Evolutionary conservation across 2,329 filamentous ascomycete species (phyloP), one percentile per base, ranked within the genome.

Genomic region (Penicillium sp.): DNA sequence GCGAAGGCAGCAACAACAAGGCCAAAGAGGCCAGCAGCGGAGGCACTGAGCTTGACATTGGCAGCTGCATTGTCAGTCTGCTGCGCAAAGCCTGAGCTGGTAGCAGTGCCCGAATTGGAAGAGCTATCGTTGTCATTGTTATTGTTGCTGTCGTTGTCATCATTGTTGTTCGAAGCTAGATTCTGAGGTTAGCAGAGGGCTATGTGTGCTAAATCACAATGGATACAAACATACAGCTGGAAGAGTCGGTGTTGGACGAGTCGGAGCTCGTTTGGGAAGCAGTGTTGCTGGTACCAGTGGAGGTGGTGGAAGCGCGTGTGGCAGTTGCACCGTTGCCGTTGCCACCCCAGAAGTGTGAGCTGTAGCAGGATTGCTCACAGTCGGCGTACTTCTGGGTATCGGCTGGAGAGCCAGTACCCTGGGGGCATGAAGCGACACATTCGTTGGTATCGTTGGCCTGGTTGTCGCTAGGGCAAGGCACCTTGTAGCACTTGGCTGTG

Each of bases 371-470:
- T 48, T 76, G 70, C 64, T 79, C 73, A 67, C 81, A 84, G 44
- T 72, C 58, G 56, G 74, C 72, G 61, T 78, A 83, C 55, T 69
- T 69, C 48, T 76, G 59, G 32, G 76, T 78, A 55, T 77, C 79
- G 11, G 66, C 67, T 3, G 74, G 66, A 29, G 76, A 73, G 41
- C 80, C 80, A 58, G 75, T 74, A 51, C 81, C 81, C 72, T 83
- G 79, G 53, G 78, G 76, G 67, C 81, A 84, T 49, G 76, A 72
- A 42, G 73, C 73, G 43, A 79, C 79, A 62, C 81, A 84, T 45
- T 74, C 68, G 64, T 74, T 81, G 66, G 79, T 82, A 54, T 76
- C 73, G 62, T 80, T 76, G 62, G 73, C 78, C 68, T 79, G 74
- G 44, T 66, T 64, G n/a, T 75, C 72, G 66, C 76, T 77, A 58